A percentile compares a stretch with the other conserved stretches of the same genome.
phyloP scores from a whole-genome alignment of 2,329 filamentous ascomycete species.

The Fusarium citri region DNA sequence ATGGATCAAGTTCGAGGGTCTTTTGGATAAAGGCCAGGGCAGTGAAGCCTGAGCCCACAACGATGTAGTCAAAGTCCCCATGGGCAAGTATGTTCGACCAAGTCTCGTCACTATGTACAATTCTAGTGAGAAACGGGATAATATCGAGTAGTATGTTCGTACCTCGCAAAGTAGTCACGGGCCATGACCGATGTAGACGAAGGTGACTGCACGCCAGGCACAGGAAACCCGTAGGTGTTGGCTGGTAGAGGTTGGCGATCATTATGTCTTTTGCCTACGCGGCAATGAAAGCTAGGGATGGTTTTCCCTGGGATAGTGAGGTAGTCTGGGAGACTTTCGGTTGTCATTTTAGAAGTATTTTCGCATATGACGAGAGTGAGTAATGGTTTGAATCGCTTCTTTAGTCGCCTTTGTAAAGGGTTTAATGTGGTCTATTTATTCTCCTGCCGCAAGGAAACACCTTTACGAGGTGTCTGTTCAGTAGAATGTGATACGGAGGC shows the following conservation, averaged over 20 bases:
- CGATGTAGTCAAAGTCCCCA: conserved; percentile 1
- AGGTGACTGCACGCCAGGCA: background rate
- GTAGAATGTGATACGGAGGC: background rate
- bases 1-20: background rate
- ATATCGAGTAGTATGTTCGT: too few species aligned
- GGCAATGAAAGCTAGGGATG: conserved; percentile 6
- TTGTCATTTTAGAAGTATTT: background rate
- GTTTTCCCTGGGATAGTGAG: background rate
- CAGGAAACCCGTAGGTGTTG: background rate
- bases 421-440: background rate
- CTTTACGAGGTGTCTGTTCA: background rate
- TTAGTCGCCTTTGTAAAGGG: background rate
- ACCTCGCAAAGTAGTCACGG: background rate
- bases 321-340: background rate
- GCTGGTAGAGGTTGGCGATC: conserved; percentile 1
- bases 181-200: background rate
- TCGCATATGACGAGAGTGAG: background rate
- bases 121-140: background rate
- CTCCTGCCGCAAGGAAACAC: background rate
- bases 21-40: conserved; percentile 1
- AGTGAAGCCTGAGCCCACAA: conserved; percentile 1
- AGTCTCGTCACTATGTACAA: background rate
- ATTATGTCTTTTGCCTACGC: background rate
- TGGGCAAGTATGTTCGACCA: background rate
- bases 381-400: background rate